Evolutionary conservation across 495 filamentous ascomycete genomes (phyloP), one percentile per base, ranked within the genome.

Genomic region (Opeltia flavorubescens): DNA sequence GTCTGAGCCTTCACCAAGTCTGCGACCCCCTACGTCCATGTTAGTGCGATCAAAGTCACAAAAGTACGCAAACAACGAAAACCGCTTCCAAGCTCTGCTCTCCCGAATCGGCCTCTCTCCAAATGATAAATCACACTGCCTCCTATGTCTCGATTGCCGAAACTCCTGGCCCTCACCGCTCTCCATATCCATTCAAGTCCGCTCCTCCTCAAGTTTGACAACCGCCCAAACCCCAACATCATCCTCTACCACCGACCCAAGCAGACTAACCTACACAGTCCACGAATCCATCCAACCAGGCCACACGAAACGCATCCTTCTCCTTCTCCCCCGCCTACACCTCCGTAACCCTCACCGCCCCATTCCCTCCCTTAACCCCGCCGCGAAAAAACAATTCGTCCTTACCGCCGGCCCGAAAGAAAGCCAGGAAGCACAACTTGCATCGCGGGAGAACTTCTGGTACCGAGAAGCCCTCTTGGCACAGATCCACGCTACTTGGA

Each of bases 381-480:
- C 78, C 1, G 65, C 62, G 3, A 75, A 78, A 4, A 77, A 84
- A 55, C 75, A 86, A 61, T 95, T 91, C 53, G 84, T 95, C 18
- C 84, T 94, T 41, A 88, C 80, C 57, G 78, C 80, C 34, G 75
- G 75, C 50, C 45, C 49, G 3, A 84, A 86, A 52, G 71, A 84
- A 41, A 80, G 83, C 0, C 82, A 85, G 1, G 84, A 91, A 48
- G 76, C 72, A 21, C 88, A 95, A 62, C 75, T 80, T 28, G 76
- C 80, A 5, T 80, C 71, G 34, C 74, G 89, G 31, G 86, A 94
- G 65, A 79, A 81, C 1, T 95, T 95, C 62, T 95, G 89, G 89
- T 95, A 86, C 64, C 75, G 89, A 5, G 83, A 93, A 56, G 82
- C 80, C 57, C 70, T 95, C 1, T 71, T 95, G 8, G 82, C 84